A percentile compares a stretch with the other conserved stretches of the same genome.
Evolutionary conservation across 257 asterid genomes (phyloP).

Genomic region (Marsdenia floribunda): DNA sequence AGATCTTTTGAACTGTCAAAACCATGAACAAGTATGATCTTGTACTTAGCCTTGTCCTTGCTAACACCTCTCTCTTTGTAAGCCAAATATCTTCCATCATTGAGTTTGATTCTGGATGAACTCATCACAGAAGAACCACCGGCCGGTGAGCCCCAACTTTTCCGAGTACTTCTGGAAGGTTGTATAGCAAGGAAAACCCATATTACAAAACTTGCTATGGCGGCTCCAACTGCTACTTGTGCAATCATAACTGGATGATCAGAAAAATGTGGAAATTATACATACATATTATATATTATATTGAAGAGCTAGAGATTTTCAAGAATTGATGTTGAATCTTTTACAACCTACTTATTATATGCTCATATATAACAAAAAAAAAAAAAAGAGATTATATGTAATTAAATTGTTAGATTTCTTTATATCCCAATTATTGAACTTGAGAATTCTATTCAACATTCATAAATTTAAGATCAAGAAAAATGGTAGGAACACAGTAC

Average conservation of each 20-base stretch:
- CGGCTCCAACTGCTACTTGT: conserved; percentile 5
- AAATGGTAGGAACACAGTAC: too few relatives aligned
- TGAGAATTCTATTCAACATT: too few relatives aligned
- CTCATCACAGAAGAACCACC: conserved; percentile 18
- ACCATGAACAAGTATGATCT: conserved; percentile 14
- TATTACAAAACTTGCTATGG: background rate
- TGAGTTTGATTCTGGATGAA: conserved; percentile 15
- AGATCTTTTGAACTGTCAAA: conserved; percentile 13
- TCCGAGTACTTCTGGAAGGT: conserved; percentile 9
- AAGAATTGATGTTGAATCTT: too few relatives aligned
- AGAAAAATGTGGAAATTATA: too few relatives aligned
- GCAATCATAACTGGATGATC: background rate
- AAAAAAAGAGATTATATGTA: too few relatives aligned
- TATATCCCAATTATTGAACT: too few relatives aligned
- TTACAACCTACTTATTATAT: too few relatives aligned
- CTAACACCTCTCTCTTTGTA: conserved; percentile 18
- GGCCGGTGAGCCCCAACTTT: background rate
- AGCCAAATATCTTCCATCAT: conserved; percentile 19
- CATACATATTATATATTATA: too few relatives aligned
- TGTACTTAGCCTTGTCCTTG: conserved; percentile 13
- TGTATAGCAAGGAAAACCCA: conserved; percentile 6
- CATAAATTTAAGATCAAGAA: too few relatives aligned
- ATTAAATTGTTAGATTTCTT: too few relatives aligned
- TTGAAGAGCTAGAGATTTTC: too few relatives aligned
- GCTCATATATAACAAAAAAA: too few relatives aligned